Percentiles rank a stretch among this genome's conserved stretches.
These are phyloP conservation scores for Pythium folliculosum DNA, from an alignment of 352 stramenopile species.

Conservation along the genomic window DNA sequence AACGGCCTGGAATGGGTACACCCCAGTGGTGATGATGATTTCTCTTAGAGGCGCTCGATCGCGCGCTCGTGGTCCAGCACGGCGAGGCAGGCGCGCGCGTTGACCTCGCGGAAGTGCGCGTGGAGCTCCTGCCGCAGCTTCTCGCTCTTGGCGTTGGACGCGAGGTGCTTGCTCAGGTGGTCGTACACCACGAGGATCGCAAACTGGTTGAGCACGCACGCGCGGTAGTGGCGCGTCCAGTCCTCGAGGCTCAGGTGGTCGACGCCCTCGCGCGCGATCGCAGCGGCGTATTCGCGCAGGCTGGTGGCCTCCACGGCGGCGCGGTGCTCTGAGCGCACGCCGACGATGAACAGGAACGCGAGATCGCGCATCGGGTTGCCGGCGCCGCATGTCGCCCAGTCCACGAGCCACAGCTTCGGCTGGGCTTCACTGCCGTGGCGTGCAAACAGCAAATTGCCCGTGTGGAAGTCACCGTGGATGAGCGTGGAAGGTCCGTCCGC, in stretches of 20 bases:
- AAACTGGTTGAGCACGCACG: conserved; percentile 82
- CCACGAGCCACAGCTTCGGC: conserved; percentile 58
- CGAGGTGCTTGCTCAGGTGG: conserved; percentile 75
- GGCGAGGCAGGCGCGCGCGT: conserved; percentile 58
- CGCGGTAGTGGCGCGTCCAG: conserved; percentile 52
- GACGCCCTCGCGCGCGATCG: conserved; percentile 30
- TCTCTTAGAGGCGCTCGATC: conserved; percentile 4
- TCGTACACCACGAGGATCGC: conserved; percentile 83
- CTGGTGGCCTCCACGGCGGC: conserved; percentile 37
- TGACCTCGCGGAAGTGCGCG: conserved; percentile 72
- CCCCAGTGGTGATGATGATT: no score
- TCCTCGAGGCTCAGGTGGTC: conserved; percentile 38
- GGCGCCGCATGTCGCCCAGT: conserved; percentile 78
- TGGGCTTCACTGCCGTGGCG: conserved; percentile 13
- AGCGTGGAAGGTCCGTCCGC: conserved; percentile 52
- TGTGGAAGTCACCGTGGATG: conserved; percentile 85
- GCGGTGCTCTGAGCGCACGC: conserved; percentile 54
- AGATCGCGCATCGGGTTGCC: conserved; percentile 79
- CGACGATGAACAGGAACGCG: conserved; percentile 85
- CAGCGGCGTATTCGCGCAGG: conserved; percentile 46
- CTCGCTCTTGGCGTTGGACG: conserved; percentile 66
- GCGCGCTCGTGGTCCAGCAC: conserved; percentile 58
- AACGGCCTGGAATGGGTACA: no score
- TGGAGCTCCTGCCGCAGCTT: conserved; percentile 63
- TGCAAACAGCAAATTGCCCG: conserved; percentile 73